phyloP scores from a whole-genome alignment of 2,329 filamentous ascomycete species.

The Fusarium annulatum region DNA sequence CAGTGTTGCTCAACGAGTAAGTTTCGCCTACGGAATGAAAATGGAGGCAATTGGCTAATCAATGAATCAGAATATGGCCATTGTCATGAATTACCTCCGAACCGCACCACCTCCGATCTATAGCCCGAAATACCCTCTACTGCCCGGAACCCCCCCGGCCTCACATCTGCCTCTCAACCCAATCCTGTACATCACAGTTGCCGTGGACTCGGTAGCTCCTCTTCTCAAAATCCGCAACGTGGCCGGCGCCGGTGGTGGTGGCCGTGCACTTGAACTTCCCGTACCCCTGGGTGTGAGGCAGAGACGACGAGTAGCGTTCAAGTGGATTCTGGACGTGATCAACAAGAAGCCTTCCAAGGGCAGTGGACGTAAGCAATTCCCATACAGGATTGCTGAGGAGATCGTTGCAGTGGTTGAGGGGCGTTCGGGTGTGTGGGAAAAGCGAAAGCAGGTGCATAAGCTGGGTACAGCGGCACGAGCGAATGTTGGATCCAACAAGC shows the following conservation, averaged over 20 bases:
- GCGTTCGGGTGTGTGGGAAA: conserved; percentile 85
- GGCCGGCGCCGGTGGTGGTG: conserved; percentile 86
- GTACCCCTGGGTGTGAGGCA: conserved; percentile 80
- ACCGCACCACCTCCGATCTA: conserved; percentile 83
- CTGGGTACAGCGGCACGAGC: conserved; percentile 80
- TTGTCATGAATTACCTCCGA: conserved; percentile 85
- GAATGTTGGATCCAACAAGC: conserved; percentile 67
- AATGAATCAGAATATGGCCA: conserved; percentile 77
- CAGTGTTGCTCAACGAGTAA: conserved; percentile 86
- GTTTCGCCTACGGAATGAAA: conserved; percentile 42
- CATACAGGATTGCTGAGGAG: conserved; percentile 84
- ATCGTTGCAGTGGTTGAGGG: conserved; percentile 90
- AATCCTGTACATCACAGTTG: conserved; percentile 86
- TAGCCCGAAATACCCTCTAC: conserved; percentile 75
- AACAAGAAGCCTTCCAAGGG: conserved; percentile 79
- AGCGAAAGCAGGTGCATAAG: conserved; percentile 82
- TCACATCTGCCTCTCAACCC: conserved; percentile 88
- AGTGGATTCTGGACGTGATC: conserved; percentile 90
- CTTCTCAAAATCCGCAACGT: conserved; percentile 82
- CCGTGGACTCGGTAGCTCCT: conserved; percentile 92
- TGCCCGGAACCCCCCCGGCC: conserved; percentile 81
- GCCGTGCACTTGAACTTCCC: conserved; percentile 84
- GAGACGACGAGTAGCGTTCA: conserved; percentile 80
- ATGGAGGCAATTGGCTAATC: conserved; percentile 16
- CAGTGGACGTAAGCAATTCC: conserved; percentile 77